Evolutionary conservation across 2,329 filamentous ascomycete genomes (phyloP).

Genomic region (Dryadomyces sulphureus): DNA sequence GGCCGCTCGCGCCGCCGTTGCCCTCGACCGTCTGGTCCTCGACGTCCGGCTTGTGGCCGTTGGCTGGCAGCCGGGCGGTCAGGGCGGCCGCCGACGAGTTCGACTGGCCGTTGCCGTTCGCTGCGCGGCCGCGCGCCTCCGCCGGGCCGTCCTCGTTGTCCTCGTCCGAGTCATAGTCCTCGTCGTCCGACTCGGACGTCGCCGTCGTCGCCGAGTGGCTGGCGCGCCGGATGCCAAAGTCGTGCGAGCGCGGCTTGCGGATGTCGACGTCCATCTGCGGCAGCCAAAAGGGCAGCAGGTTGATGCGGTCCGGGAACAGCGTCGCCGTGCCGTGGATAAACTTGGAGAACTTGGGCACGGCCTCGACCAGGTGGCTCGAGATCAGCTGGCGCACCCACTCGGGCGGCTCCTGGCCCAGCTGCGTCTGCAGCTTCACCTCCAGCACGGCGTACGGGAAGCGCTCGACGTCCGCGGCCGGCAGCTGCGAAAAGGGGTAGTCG

Average conservation of each 20-base stretch:
- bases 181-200: constrained; percentile 57
- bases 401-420: constrained; percentile 84
- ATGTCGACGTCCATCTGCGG: constrained; percentile 98
- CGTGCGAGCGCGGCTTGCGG: constrained; percentile 74
- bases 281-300: constrained; percentile 91
- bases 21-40: constrained; percentile 64
- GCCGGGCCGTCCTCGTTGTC: constrained; percentile 39
- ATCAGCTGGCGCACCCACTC: constrained; percentile 94
- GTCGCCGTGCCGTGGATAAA: constrained; percentile 92
- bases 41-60: constrained; percentile 37
- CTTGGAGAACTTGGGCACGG: constrained; percentile 98
- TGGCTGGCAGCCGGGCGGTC: constrained; percentile 1
- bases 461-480: constrained; percentile 71
- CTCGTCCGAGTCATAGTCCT: constrained; percentile 46
- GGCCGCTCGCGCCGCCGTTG: constrained; percentile 24
- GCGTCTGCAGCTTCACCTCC: constrained; percentile 95
- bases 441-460: constrained; percentile 92
- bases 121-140: constrained; percentile 16
- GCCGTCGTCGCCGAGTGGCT: constrained; percentile 64
- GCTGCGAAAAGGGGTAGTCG: constrained; percentile 83
- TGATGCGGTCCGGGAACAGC: constrained; percentile 73
- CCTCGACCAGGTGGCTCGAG: constrained; percentile 86
- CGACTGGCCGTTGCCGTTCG: background rate
- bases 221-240: constrained; percentile 79
- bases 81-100: constrained; percentile 16